Conservation (phyloP, 2,329 filamentous ascomycete genomes). For the Trichoderma guizhouense region DNA sequence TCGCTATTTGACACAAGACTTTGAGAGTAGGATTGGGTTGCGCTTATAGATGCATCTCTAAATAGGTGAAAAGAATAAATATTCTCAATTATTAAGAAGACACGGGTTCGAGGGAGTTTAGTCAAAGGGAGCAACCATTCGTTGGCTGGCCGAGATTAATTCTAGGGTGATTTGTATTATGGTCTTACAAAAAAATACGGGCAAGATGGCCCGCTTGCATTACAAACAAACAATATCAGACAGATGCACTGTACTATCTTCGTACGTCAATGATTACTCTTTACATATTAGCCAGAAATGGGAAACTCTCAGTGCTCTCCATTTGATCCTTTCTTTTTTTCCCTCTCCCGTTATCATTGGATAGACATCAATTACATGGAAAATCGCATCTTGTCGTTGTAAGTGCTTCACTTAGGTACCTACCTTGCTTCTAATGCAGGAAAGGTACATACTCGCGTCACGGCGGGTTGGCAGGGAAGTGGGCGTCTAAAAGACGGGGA, state of each 20-base stretch:
- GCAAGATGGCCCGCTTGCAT: neutral
- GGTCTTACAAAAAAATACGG: neutral
- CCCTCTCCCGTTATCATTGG: neutral
- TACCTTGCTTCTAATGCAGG: neutral
- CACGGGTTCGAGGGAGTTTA: neutral
- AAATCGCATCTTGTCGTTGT: neutral
- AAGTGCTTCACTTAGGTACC: neutral
- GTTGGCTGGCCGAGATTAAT: neutral
- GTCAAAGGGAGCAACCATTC: neutral
- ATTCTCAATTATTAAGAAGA: neutral
- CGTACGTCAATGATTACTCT: neutral
- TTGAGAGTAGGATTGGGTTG: neutral
- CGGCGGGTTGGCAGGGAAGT: neutral
- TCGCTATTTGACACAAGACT: neutral
- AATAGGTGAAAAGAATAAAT: neutral
- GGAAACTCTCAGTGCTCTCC: neutral
- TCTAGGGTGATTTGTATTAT: neutral
- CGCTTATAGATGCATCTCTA: neutral
- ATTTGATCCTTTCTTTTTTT: neutral
- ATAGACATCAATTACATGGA: neutral
- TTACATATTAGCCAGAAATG: neutral
- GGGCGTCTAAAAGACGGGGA: neutral
- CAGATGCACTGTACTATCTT: neutral
- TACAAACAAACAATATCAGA: neutral
- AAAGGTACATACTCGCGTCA: neutral